phyloP scores from a whole-genome alignment of 2,329 filamentous ascomycete genomes.

The Geoglossum cookeanum region DNA sequence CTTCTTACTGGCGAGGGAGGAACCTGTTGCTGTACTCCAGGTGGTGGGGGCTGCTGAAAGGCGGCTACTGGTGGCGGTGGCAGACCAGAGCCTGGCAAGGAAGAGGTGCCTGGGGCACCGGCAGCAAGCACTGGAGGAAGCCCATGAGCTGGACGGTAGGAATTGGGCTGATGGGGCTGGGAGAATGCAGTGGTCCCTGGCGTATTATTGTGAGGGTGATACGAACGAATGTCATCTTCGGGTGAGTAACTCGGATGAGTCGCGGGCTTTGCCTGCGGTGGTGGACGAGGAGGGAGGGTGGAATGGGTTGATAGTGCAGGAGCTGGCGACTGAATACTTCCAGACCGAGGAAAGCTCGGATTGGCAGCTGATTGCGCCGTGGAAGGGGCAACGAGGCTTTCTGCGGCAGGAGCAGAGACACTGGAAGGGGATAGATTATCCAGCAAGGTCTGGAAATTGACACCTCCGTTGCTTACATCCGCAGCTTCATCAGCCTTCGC shows the following conservation, averaged over 20 bases:
- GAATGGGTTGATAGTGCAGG: slow-evolving; percentile 18
- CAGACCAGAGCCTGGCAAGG: slow-evolving; percentile 18
- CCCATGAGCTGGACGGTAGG: slow-evolving; percentile 6
- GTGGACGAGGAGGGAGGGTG: slow-evolving; percentile 26
- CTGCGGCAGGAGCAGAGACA: slow-evolving; percentile 15
- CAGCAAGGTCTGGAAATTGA: slow-evolving; percentile 29
- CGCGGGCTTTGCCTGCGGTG: slow-evolving; percentile 23
- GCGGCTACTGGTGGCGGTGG: slow-evolving; percentile 23
- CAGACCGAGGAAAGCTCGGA: slow-evolving; percentile 13
- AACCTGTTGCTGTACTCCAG: slow-evolving; percentile 6
- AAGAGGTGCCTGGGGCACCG: slow-evolving; percentile 20
- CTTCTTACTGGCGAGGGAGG: background rate
- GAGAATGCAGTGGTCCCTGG: slow-evolving; percentile 15
- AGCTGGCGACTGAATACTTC: slow-evolving; percentile 10
- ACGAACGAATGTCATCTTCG: slow-evolving; percentile 21
- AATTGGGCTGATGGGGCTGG: slow-evolving; percentile 14
- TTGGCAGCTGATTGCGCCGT: slow-evolving; percentile 9
- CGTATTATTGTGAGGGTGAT: slow-evolving; percentile 19
- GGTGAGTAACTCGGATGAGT: slow-evolving; percentile 21
- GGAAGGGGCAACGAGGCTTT: slow-evolving; percentile 13
- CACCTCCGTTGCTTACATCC: slow-evolving; percentile 17
- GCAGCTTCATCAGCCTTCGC: slow-evolving; percentile 2
- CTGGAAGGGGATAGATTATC: slow-evolving; percentile 25
- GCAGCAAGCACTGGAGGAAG: slow-evolving; percentile 12
- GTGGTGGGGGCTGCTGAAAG: slow-evolving; percentile 16